Conservation (phyloP, 2,329 filamentous ascomycete species). For the Ophiocordyceps camponoti-rufipedis region DNA sequence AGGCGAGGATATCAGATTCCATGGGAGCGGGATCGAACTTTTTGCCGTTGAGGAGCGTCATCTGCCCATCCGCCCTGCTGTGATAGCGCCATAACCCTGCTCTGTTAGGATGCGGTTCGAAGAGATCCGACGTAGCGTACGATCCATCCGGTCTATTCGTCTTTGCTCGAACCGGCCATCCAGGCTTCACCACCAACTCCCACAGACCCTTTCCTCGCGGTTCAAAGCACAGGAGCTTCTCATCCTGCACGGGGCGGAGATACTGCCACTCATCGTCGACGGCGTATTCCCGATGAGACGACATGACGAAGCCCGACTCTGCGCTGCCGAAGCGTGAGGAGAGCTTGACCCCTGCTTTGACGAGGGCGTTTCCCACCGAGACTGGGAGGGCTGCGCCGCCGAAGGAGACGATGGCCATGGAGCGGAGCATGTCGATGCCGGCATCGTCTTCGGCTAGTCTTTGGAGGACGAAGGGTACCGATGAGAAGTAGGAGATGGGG, state of each 20-base stretch:
- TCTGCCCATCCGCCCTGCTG: conserved; percentile 40
- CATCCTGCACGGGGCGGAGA: conserved; percentile 21
- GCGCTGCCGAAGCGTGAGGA: conserved; percentile 46
- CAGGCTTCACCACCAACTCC: conserved; percentile 33
- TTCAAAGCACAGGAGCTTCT: conserved; percentile 24
- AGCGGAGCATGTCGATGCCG: conserved; percentile 23
- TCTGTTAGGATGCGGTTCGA: conserved; percentile 32
- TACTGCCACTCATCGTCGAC: conserved; percentile 43
- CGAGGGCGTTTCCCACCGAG: conserved; percentile 32
- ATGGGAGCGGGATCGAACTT: conserved; percentile 48
- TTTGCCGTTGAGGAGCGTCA: conserved; percentile 46
- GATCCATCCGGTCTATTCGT: conserved; percentile 38
- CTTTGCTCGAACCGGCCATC: conserved; percentile 43
- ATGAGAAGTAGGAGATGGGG: conserved; percentile 38
- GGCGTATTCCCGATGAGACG: conserved; percentile 36
- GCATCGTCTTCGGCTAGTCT: conserved; percentile 25
- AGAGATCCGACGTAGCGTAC: conserved; percentile 45
- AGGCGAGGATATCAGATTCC: conserved; percentile 32
- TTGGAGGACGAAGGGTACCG: conserved; percentile 39
- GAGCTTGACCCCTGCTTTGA: conserved; percentile 31
- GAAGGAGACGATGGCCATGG: conserved; percentile 43
- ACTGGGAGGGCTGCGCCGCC: conserved; percentile 40
- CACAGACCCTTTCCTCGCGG: conserved; percentile 19
- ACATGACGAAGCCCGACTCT: conserved; percentile 48
- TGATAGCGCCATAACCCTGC: conserved; percentile 42